A percentile compares a stretch with the other conserved stretches of the same genome.
Evolutionary conservation across 2,329 filamentous ascomycete species (phyloP).

Genomic region (Graphilbum fragrans): DNA sequence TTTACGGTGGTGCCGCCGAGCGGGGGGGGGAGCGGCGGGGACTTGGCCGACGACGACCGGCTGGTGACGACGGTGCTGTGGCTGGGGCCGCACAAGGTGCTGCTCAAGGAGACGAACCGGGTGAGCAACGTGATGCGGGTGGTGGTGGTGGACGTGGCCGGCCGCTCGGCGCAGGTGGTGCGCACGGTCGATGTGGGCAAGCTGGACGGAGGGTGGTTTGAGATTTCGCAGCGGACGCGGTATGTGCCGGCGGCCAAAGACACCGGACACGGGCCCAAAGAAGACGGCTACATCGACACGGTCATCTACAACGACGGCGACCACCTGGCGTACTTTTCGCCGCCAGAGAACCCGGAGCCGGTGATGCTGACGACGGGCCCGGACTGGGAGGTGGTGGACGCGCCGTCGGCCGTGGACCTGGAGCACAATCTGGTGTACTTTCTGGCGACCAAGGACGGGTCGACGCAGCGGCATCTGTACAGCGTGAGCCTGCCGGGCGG

Average conservation of each 20-base stretch:
- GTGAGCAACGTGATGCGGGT: conserved; percentile 87
- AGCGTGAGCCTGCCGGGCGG: conserved; percentile 78
- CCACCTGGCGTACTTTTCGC: conserved; percentile 87
- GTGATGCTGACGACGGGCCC: conserved; percentile 70
- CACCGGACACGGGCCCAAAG: conserved; percentile 35
- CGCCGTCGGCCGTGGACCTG: conserved; percentile 74
- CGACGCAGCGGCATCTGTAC: conserved; percentile 86
- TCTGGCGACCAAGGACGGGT: conserved; percentile 70
- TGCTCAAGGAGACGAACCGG: conserved; percentile 87
- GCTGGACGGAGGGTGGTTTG: conserved; percentile 95
- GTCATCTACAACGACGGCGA: conserved; percentile 78
- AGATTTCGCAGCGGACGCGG: conserved; percentile 74
- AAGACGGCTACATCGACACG: conserved; percentile 85
- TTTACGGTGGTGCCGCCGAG: conserved; percentile 70
- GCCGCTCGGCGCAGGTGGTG: conserved; percentile 64
- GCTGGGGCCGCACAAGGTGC: conserved; percentile 64
- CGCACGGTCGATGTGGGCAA: conserved; percentile 66
- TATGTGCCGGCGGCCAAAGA: conserved; percentile 75
- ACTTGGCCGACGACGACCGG: conserved; percentile 69
- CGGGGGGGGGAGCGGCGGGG: conserved; percentile 26
- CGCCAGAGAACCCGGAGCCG: conserved; percentile 71
- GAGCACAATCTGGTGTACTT: conserved; percentile 86
- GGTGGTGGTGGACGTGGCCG: conserved; percentile 67
- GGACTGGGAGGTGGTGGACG: conserved; percentile 81
- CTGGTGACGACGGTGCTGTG: conserved; percentile 90